These are phyloP conservation scores for Edaphochlamys debaryana DNA, from an alignment of 139 green algal genomes.

Conservation along the genomic window DNA sequence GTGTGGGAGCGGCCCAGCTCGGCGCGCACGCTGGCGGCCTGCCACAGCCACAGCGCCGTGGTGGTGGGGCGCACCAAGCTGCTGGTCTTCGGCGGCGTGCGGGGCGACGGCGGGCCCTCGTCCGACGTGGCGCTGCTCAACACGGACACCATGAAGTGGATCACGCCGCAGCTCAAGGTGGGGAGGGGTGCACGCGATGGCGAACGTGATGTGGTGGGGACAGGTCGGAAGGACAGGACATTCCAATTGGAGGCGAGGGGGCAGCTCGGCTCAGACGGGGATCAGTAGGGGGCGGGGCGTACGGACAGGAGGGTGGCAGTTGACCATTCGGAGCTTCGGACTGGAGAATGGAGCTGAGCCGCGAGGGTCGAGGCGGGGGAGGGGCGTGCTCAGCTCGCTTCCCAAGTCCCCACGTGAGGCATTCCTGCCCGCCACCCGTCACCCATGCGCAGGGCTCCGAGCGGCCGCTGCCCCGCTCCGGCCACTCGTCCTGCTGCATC, in stretches of 20 bases:
- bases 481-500: constrained; percentile 61
- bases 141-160: constrained; percentile 60
- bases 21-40: constrained; percentile 23
- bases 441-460: constrained; percentile 39
- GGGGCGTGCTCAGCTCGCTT: too few relatives aligned
- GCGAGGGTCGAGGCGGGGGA: too few relatives aligned
- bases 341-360: too few relatives aligned
- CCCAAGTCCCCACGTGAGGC: too few relatives aligned
- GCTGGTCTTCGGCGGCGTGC: constrained; percentile 52
- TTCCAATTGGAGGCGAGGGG: too few relatives aligned
- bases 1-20: constrained; percentile 58
- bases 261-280: background rate
- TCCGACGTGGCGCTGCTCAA: constrained; percentile 50
- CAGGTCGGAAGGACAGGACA: too few relatives aligned
- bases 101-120: constrained; percentile 1
- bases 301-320: too few relatives aligned
- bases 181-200: background rate
- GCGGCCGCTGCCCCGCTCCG: constrained; percentile 52
- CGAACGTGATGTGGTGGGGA: too few relatives aligned
- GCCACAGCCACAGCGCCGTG: constrained; percentile 22
- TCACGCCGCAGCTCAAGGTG: constrained; percentile 50
- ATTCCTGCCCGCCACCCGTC: too few relatives aligned
- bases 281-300: background rate
- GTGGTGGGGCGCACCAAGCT: constrained; percentile 62
- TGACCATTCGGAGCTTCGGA: too few relatives aligned